Evolutionary conservation across 108 stramenopile genomes (phyloP), one percentile per base, ranked within the genome.

Genomic region (Cylindrotheca fusiformis): DNA sequence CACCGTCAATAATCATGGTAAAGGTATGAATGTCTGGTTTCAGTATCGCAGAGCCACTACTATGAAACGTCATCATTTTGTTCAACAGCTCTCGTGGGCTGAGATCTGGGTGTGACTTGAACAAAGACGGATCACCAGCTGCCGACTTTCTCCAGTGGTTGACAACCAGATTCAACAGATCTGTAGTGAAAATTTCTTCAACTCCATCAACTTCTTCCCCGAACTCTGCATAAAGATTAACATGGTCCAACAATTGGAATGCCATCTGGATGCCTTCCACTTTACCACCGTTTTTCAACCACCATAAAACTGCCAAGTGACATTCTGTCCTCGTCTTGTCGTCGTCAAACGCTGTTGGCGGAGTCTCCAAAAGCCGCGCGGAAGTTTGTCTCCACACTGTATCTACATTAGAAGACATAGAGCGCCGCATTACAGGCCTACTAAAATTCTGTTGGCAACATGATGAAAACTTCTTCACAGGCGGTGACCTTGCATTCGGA

Each of bases 1-100:
- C 55, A 0, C 48, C 59, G 44, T 74, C 72, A 5, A 74, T 52
- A 22, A 74, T 56, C 72, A 74, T 74, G 47, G 65, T 57, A 61
- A 66, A 67, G 5, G 58, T 64, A 28, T 74, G 72, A 56, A 49
- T 55, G 48, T 74, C 54, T 29, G 72, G 72, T 48, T 67, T 56
- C 53, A 74, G 14, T 4, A 45, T 62, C 18, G 58, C 26, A 1
- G 65, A 55, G 31, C 18, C 10, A 27, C 6, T 22, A 23, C 36
- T 44, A 20, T 74, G 63, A 57, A 56, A 65, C 0, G 24, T 4
- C 18, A 48, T 41, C 6, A 67, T 5, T 24, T 52, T 55, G 1
- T 74, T 47, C 2, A 74, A 50, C 18, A 74, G 19, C 17, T 21
- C 27, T 55, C 33, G 41, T 32, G 72, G 65, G 55, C 45, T 25